A percentile compares a stretch with the other conserved stretches of the same genome.
phyloP scores from a whole-genome alignment of 2,329 filamentous ascomycete species.

The Graphiopsis chlorocephala region DNA sequence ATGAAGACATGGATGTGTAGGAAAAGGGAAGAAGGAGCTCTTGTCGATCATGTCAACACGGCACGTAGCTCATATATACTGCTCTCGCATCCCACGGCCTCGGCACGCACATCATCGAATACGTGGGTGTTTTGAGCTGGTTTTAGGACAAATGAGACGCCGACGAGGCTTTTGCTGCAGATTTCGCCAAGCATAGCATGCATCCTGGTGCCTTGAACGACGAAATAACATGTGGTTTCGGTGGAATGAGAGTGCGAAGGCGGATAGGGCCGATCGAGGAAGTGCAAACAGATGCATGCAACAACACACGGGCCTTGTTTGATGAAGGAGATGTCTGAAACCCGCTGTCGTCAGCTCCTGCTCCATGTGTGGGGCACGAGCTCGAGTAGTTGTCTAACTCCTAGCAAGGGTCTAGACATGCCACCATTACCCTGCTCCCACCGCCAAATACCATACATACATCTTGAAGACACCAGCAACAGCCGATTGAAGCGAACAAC shows the following conservation, averaged over 20 bases:
- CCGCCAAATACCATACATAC: background rate
- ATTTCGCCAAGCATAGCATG: background rate
- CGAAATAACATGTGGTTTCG: background rate
- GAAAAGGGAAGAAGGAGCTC: slow-evolving; percentile 3
- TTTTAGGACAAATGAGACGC: slow-evolving; percentile 2
- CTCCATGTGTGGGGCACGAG: background rate
- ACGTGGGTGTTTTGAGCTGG: background rate
- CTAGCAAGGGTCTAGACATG: background rate
- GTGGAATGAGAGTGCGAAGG: slow-evolving; percentile 1
- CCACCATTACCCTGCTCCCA: background rate
- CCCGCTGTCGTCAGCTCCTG: background rate
- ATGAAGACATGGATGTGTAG: background rate
- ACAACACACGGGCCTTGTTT: background rate
- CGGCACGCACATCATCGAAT: background rate
- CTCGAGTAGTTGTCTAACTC: background rate
- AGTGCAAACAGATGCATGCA: background rate
- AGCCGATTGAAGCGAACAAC: background rate
- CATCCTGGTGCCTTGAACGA: background rate
- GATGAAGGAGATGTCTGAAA: background rate
- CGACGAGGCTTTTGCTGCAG: background rate
- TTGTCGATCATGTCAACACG: background rate
- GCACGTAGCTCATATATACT: background rate
- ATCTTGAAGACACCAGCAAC: background rate
- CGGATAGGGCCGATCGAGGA: background rate
- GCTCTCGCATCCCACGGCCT: background rate